These are phyloP conservation scores for Suillus fuscotomentosus DNA, from an alignment of 768 basidiomycete species.

Conservation along the genomic window DNA sequence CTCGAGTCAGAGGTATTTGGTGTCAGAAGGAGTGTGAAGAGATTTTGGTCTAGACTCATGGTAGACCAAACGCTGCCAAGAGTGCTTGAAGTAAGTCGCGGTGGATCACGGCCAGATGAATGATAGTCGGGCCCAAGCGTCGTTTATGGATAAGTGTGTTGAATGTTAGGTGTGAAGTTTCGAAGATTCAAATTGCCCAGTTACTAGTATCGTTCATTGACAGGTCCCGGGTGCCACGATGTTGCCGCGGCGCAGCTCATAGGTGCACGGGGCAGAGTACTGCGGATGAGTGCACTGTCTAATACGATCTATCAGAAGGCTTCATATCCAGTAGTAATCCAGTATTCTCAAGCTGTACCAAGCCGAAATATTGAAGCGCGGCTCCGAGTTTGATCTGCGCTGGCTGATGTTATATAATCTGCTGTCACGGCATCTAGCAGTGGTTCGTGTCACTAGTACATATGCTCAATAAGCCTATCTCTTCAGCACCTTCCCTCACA, in stretches of 20 bases:
- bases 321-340: too few relatives aligned
- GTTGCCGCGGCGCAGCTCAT: background rate
- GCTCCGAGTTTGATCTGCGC: too few relatives aligned
- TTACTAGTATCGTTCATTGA: background rate
- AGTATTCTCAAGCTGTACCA: background rate
- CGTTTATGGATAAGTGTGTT: background rate
- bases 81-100: background rate
- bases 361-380: too few relatives aligned
- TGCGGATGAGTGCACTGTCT: background rate
- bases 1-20: slow-evolving; percentile 57
- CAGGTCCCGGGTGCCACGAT: too few relatives aligned
- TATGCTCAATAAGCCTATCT: too few relatives aligned
- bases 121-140: background rate
- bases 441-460: too few relatives aligned
- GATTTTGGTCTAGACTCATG: slow-evolving; percentile 85
- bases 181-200: background rate
- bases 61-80: slow-evolving; percentile 5
- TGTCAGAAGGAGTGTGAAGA: slow-evolving; percentile 74
- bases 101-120: background rate
- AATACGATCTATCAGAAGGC: background rate
- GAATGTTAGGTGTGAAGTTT: background rate
- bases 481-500: too few relatives aligned
- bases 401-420: too few relatives aligned
- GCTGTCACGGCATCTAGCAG: too few relatives aligned
- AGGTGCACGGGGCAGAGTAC: background rate